A percentile compares a stretch with the other conserved stretches of the same genome.
Evolutionary conservation across 2,329 filamentous ascomycete species (phyloP).

Genomic region (Aspergillus fumigatiaffinis): DNA sequence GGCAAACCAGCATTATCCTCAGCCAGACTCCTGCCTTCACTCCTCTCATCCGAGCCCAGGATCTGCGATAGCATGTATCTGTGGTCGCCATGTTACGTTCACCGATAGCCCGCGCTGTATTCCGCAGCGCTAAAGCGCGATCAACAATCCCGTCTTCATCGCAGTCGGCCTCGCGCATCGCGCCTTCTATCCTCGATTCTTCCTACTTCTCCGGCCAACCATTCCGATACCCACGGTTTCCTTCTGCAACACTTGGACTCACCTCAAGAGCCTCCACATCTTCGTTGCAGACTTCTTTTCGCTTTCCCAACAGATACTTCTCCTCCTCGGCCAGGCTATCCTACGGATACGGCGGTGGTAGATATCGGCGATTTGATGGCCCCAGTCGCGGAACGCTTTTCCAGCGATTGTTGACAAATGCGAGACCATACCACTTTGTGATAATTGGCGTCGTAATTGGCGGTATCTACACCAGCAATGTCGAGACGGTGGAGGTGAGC

Average conservation of each 20-base stretch:
- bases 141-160: not conserved
- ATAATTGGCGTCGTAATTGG: constrained; percentile 40
- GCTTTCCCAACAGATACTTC: constrained; percentile 7
- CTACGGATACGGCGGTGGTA: constrained; percentile 8
- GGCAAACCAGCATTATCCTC: not conserved
- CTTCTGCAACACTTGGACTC: not conserved
- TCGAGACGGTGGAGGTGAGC: constrained; percentile 52
- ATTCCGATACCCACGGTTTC: not conserved
- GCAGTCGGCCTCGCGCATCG: not conserved
- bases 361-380: constrained; percentile 18
- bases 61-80: not conserved
- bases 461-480: constrained; percentile 52
- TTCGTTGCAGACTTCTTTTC: not conserved
- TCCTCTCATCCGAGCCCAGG: not conserved
- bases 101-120: constrained; percentile 6
- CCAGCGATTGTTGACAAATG: constrained; percentile 13
- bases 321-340: constrained; percentile 6
- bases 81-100: constrained; percentile 12
- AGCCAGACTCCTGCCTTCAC: not conserved
- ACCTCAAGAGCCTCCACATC: not conserved
- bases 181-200: not conserved
- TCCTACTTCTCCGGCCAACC: not conserved
- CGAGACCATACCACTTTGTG: constrained; percentile 27
- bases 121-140: not conserved
- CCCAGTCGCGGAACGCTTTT: constrained; percentile 10